Base-by-base conservation (phyloP, 345 rosid species). In the Firmiana major region DNA sequence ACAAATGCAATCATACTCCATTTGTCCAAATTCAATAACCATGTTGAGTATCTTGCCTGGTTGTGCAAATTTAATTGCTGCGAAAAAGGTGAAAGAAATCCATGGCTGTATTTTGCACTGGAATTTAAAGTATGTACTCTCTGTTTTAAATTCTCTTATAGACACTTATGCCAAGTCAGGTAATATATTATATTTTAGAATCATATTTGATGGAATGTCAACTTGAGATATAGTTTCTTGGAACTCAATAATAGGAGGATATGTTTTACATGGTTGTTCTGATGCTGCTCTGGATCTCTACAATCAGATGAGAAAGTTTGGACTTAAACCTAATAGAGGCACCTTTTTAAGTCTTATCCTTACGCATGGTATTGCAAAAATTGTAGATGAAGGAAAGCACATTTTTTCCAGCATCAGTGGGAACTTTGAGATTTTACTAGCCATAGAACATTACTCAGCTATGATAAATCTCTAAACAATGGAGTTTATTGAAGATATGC, bases 151-250 rank as follows among this genome's bases (percentile, higher is more conserved):
- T 83, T 79, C 93, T 54, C 90, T 94, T 51, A 87, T 87, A 16
- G 93, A 92, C 77, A 89, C 87, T 66, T 92, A 90, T 72, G 93
- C 88, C 24, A 94, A 92, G 80, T 84, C 95, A 31, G 97, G 98
- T 69, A 87, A 92, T 63, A 79, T 92, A 75, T 87, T 55, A 48
- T 90, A 90, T 82, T 83, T 94, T 74, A 84, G 84, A 82, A 81
- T 73, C 69, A 73, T 89, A 63, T 92, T 92, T 85, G 88, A 85
- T 73, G 74, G 88, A 77, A 84, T 89, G 85, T 31, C 78, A 58
- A 75, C 79, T 60, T 87, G 80, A 85, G 97, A 94, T 81, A 78
- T 86, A 62, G 89, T 94, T 74, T 86, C 94, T 40, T 90, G 91
- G 93, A 90, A 91, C 86, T 85, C 97, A 17, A 38, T 92, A 79